Evolutionary conservation across 2,329 filamentous ascomycete species (phyloP), one percentile per base, ranked within the genome.

Genomic region (Verticillium longisporum): DNA sequence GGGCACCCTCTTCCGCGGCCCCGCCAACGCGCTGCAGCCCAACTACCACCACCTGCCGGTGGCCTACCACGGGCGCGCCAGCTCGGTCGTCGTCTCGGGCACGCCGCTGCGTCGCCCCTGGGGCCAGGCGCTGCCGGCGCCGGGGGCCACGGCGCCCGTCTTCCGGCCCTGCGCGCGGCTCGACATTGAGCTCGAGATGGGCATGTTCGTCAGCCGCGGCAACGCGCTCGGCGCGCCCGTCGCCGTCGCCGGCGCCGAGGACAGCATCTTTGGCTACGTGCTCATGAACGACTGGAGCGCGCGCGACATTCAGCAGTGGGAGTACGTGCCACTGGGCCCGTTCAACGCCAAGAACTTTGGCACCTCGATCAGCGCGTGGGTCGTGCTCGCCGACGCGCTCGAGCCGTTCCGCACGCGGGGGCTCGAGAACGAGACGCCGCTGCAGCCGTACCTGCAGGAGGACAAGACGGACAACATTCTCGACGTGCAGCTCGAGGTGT

Each of bases 171-270:
- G 82, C 65, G 83, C 70, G 60, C 70, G 83, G 68, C 79, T 95
- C 0, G 91, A 95, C 68, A 86, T 92, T 50, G 91, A 95, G 72
- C 79, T 94, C 1, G 91, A 95, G 70, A 77, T 94, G 38, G 91
- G 88, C 4, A 88, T 87, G 61, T 92, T 93, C 68, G 79, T 94
- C 13, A 87, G 85, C 73, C 84, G 78, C 45, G 78, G 80, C 6
- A 92, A 90, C 63, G 71, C 80, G 0, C 77, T 92, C 62, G 90
- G 90, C 18, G 77, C 82, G 55, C 86, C 88, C 0, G 79, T 94
- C 1, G 74, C 80, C 0, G 83, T 93, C 14, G 74, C 80, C 1
- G 77, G 89, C 9, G 90, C 91, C 0, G 85, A 88, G 34, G 81
- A 90, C 18, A 80, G 86, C 67, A 80, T 94, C 36, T 94, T 94